Evolutionary conservation across 1,284 basidiomycete species (phyloP), one percentile per base, ranked within the genome.

Genomic region (Rhodofomes roseus): DNA sequence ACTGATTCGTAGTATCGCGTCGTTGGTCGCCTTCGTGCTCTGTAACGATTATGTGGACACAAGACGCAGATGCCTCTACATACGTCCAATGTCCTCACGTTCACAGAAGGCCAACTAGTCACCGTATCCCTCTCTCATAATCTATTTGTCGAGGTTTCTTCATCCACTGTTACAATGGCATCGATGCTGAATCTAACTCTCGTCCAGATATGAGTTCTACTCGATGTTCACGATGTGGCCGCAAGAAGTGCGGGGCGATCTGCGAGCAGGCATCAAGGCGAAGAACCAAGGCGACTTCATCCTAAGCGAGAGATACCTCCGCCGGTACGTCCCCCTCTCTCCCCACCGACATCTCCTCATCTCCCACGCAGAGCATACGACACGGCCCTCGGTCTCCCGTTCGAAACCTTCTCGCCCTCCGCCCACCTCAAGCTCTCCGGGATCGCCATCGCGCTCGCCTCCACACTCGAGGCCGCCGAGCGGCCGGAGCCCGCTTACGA

Each of bases 391-490:
- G 65, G 67, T 0, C 76, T 89, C 6, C 79, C 85, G 0, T 66
- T 81, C 29, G 76, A 80, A 1, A 65, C 67, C 4, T 81, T 90
- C 63, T 75, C 77, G 1, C 61, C 77, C 0, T 75, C 84, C 11
- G 83, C 87, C 0, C 80, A 86, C 60, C 78, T 91, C 61, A 92
- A 90, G 71, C 74, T 85, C 2, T 85, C 87, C 0, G 90, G 90
- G 1, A 83, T 92, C n/a, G 85, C 83, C 1, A 79, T 88, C 22
- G 74, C 80, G 5, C 77, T 91, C 46, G 86, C 83, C 2, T 83
- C 84, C 50, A 80, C 87, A 0, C 74, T 87, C 16, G 86, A 90
- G 64, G 72, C 74, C 14, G 70, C 76, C 7, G 71, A 78, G 9
- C 76, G 79, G 25, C 71, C 71, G 0, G 70, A 78, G 31, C 73